Conservation (phyloP, 208 protist species). For the Endotrypanum monterogeii region DNA sequence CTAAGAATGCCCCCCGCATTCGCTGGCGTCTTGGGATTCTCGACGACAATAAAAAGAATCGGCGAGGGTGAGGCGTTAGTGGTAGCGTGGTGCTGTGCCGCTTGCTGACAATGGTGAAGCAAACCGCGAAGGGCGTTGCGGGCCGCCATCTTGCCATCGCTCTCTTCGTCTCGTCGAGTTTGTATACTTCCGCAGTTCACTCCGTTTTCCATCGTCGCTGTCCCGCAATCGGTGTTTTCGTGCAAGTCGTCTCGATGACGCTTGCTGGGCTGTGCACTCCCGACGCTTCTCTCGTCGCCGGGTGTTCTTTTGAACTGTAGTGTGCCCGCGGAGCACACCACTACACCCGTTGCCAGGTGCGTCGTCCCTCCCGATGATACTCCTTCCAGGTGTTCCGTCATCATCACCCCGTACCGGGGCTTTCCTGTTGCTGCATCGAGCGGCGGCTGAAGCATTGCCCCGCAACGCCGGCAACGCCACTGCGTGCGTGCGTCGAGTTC, state of each 20-base stretch:
- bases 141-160: not conserved
- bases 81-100: not conserved
- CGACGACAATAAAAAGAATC: conserved; percentile 57
- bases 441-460: conserved; percentile 27
- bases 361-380: conserved; percentile 22
- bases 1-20: conserved; percentile 72
- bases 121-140: not conserved
- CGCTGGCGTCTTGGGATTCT: conserved; percentile 73
- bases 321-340: conserved; percentile 25
- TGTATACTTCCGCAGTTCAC: not conserved
- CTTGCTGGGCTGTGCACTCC: not conserved
- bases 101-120: conserved; percentile 14
- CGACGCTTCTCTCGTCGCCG: not conserved
- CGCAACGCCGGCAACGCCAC: conserved; percentile 54
- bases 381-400: conserved; percentile 54
- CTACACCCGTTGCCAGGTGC: conserved; percentile 26
- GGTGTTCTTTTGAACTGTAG: conserved; percentile 14
- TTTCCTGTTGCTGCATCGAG: conserved; percentile 39
- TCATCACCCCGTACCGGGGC: conserved; percentile 35
- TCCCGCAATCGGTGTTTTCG: not conserved
- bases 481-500: conserved; percentile 26
- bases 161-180: not conserved
- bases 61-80: conserved; percentile 1
- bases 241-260: not conserved
- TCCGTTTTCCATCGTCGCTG: not conserved